A percentile compares a stretch with the other conserved stretches of the same genome.
Evolutionary conservation across 176 grass and related monocot genomes (phyloP).

Genomic region (Hyparrhenia diplandra): DNA sequence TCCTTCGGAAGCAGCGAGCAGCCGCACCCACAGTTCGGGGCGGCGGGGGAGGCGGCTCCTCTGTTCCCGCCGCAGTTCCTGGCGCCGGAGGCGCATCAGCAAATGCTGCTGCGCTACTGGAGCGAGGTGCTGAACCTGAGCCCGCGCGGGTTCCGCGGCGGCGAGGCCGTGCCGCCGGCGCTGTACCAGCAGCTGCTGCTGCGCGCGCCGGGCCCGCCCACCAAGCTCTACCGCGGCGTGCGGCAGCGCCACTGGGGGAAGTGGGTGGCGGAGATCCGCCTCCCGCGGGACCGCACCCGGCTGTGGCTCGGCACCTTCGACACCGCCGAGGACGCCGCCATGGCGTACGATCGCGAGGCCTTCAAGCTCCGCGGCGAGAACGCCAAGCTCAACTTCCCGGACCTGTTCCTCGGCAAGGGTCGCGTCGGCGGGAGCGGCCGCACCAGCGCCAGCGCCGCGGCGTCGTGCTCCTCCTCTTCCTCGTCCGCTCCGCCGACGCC

Average conservation of each 20-base stretch:
- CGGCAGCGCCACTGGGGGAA: constrained; percentile 98
- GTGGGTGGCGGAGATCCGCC: constrained; percentile 98
- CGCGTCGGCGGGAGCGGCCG: constrained; percentile 41
- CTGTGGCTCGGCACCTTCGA: constrained; percentile 98
- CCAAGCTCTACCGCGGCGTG: constrained; percentile 92
- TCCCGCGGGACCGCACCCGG: constrained; percentile 79
- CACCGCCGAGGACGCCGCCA: constrained; percentile 95
- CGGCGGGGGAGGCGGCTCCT: background rate
- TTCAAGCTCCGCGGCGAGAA: constrained; percentile 88
- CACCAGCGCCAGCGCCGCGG: constrained; percentile 35
- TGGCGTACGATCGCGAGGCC: constrained; percentile 93
- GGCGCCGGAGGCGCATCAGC: constrained; percentile 35
- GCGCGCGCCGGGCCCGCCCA: constrained; percentile 29
- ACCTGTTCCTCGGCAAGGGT: constrained; percentile 74
- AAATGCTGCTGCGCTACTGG: constrained; percentile 64
- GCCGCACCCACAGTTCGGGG: background rate
- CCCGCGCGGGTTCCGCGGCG: constrained; percentile 44
- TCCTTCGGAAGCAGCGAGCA: constrained; percentile 41
- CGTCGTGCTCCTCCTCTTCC: constrained; percentile 50
- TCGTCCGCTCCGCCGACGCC: constrained; percentile 39
- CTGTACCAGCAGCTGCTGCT: constrained; percentile 51
- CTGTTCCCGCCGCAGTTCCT: constrained; percentile 49
- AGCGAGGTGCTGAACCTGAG: constrained; percentile 75
- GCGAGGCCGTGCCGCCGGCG: constrained; percentile 31
- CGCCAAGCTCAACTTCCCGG: constrained; percentile 88